These are phyloP conservation scores for Platanus orientalis DNA, from an alignment of 164 flowering plant species.

Conservation along the genomic window DNA sequence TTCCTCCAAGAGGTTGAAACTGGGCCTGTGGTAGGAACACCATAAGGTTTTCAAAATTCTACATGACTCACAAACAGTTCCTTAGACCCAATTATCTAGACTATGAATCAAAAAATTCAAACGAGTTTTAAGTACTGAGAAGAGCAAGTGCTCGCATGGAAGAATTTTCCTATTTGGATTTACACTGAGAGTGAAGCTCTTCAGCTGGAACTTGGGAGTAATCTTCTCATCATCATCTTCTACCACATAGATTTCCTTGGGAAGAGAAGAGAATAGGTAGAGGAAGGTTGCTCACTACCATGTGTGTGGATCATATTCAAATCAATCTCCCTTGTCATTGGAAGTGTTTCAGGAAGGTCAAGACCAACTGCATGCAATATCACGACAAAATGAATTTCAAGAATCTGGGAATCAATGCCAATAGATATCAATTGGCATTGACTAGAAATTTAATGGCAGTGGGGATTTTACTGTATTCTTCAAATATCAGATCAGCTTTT, in stretches of 20 bases:
- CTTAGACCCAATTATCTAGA: neutral
- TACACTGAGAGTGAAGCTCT: slow-evolving; percentile 14
- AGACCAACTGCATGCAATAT: slow-evolving; percentile 70
- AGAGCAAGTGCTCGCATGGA: slow-evolving; percentile 41
- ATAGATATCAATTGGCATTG: neutral
- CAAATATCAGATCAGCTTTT: slow-evolving; percentile 74
- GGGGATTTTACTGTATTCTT: slow-evolving; percentile 67
- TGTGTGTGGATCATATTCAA: slow-evolving; percentile 19
- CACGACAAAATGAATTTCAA: slow-evolving; percentile 4
- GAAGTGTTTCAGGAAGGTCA: slow-evolving; percentile 61
- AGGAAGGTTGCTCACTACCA: slow-evolving; percentile 21
- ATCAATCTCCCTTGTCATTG: slow-evolving; percentile 29
- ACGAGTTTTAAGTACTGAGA: slow-evolving; percentile 1
- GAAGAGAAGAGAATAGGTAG: slow-evolving; percentile 24
- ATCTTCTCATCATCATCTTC: slow-evolving; percentile 39
- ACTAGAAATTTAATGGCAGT: slow-evolving; percentile 1
- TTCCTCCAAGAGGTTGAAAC: slow-evolving; percentile 80
- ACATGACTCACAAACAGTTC: neutral
- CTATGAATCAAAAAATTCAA: neutral
- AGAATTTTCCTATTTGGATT: slow-evolving; percentile 18
- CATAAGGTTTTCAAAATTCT: neutral
- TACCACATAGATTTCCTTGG: slow-evolving; percentile 39
- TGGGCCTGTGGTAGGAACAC: slow-evolving; percentile 59
- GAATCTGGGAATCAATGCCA: neutral
- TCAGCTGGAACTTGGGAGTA: slow-evolving; percentile 22